Evolutionary conservation across 2,329 filamentous ascomycete genomes (phyloP).

Genomic region (Talaromyces amestolkiae): DNA sequence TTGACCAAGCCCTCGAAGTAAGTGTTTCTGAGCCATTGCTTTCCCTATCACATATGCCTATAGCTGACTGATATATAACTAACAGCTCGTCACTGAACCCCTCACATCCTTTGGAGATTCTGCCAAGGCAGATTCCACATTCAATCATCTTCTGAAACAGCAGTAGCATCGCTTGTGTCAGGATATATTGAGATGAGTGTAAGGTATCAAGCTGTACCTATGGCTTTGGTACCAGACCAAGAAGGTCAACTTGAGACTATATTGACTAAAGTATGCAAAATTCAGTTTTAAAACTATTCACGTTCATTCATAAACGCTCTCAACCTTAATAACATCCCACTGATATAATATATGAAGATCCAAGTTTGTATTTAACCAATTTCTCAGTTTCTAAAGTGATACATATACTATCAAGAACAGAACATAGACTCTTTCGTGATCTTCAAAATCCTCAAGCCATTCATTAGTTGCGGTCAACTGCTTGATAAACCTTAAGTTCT

Average conservation of each 20-base stretch:
- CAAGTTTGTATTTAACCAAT: neutral
- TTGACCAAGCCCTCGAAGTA: constrained; percentile 3
- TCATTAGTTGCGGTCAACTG: too few relatives aligned
- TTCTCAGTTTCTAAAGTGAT: neutral
- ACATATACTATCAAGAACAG: neutral
- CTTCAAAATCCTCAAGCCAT: too few relatives aligned
- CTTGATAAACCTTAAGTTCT: neutral
- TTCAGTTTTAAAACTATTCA: neutral
- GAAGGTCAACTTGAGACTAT: neutral
- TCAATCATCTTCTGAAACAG: neutral
- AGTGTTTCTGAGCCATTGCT: neutral
- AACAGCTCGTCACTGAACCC: neutral
- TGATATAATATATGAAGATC: neutral
- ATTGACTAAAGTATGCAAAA: neutral
- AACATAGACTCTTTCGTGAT: too few relatives aligned
- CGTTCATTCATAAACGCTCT: neutral
- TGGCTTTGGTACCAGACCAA: neutral
- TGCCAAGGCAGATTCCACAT: neutral
- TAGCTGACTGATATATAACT: neutral
- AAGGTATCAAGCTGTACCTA: neutral
- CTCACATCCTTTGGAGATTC: neutral
- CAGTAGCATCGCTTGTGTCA: neutral
- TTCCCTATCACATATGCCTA: neutral
- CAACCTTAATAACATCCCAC: neutral
- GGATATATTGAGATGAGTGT: neutral